Evolutionary conservation across 305 asterid species (phyloP).

Genomic region (Coffea humblotiana): DNA sequence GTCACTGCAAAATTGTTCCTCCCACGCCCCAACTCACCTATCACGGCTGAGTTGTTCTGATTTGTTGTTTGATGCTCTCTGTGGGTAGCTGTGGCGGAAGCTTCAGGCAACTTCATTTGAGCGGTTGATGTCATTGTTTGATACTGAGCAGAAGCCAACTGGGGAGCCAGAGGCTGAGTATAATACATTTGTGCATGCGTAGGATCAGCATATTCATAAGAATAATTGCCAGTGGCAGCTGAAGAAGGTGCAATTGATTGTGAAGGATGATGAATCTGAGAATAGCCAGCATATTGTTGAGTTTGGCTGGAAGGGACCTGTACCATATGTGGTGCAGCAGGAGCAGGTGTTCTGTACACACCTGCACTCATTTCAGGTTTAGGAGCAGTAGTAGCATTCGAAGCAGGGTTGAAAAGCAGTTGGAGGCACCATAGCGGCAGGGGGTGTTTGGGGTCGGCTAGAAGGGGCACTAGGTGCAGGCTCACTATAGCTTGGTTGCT

Average conservation of each 20-base stretch:
- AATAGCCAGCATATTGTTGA: constrained; percentile 63
- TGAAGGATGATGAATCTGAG: constrained; percentile 76
- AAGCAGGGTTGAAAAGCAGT: constrained; percentile 45
- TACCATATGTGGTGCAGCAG: constrained; percentile 46
- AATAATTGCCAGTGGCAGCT: constrained; percentile 49
- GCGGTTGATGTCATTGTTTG: constrained; percentile 68
- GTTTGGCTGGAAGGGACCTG: constrained; percentile 57
- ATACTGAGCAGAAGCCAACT: constrained; percentile 59
- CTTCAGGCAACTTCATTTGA: constrained; percentile 40
- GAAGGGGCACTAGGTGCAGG: constrained; percentile 44
- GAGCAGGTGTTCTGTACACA: constrained; percentile 54
- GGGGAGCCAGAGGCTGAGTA: constrained; percentile 63
- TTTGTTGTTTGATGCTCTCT: constrained; percentile 61
- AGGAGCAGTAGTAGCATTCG: constrained; percentile 40
- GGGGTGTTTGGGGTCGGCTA: constrained; percentile 53
- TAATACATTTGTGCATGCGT: constrained; percentile 66
- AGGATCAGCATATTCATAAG: constrained; percentile 71
- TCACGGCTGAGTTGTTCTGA: constrained; percentile 51
- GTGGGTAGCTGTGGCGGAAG: constrained; percentile 49
- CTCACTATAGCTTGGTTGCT: constrained; percentile 59
- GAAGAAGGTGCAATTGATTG: constrained; percentile 65
- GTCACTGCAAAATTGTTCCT: constrained; percentile 82
- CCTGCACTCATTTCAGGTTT: constrained; percentile 67
- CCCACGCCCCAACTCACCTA: constrained; percentile 52
- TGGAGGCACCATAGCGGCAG: constrained; percentile 35